Evolutionary conservation across 495 filamentous ascomycete genomes (phyloP), one percentile per base, ranked within the genome.

Genomic region (Baudoinia panamericana): DNA sequence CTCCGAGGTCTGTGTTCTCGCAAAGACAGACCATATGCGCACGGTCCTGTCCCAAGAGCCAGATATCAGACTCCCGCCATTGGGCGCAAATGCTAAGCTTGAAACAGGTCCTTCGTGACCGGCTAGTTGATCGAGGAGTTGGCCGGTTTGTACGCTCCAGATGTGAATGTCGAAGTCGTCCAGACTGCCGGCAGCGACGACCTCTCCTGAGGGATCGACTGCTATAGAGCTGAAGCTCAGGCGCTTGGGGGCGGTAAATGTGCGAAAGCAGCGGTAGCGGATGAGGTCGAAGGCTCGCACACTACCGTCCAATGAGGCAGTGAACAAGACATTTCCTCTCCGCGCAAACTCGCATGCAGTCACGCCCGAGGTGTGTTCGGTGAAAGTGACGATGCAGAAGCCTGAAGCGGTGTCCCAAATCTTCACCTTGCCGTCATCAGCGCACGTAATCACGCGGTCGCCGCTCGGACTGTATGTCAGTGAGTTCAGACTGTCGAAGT

Each of bases 141-240:
- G 90, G 8, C 90, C 90, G 3, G 90, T 97, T 58, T 97, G 92
- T 13, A 97, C 90, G 25, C 84, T 93, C 90, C 90, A 97, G 29
- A 95, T 78, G 55, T 96, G 85, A 31, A 97, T 84, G 58, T 96
- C 86, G 49, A 96, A 96, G 16, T 84, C 92, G 58, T 95, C 90
- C 10, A 92, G 68, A 20, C 86, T 94, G 1, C 92, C 90, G 7
- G 90, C 90, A 50, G 88, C 94, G 24, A 97, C 77, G 7, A 97
- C 78, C 56, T 97, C 90, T 37, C 88, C 88, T 48, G 82, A 88
- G 4, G 90, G 90, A 52, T 97, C 92, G n/a, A 96, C 86, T 9
- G 90, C 85, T 41, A 97, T 65, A 41, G 78, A 92, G 4, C 85
- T 85, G 60, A 97, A 97, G 4, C 85, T 88, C 11, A 97, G 61